These are phyloP conservation scores for Porphyrellus sp. DNA, from an alignment of 1,284 basidiomycete genomes.

Conservation along the genomic window DNA sequence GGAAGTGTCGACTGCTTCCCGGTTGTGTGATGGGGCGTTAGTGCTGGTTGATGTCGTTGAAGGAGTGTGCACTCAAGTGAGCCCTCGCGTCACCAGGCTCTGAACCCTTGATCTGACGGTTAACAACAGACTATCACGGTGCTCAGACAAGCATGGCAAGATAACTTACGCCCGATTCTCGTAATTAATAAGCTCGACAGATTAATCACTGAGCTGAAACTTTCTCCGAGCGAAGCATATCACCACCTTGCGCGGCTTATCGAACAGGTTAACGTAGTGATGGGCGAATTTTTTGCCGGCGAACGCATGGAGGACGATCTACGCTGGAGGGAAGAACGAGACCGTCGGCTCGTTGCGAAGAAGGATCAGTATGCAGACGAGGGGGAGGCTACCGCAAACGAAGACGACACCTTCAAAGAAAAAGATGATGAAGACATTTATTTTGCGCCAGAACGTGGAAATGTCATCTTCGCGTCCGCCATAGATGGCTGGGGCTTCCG, in stretches of 20 bases:
- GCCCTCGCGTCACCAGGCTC: conserved; percentile 23
- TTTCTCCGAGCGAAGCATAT: conserved; percentile 91
- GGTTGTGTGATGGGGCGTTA: conserved; percentile 93
- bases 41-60: conserved; percentile 98
- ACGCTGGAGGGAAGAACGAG: conserved; percentile 89
- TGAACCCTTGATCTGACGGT: neutral
- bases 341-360: conserved; percentile 73
- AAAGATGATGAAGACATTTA: conserved; percentile 98
- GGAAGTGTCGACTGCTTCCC: conserved; percentile 92
- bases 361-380: conserved; percentile 69
- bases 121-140: conserved; percentile 84
- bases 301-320: conserved; percentile 98
- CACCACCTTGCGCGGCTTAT: conserved; percentile 91
- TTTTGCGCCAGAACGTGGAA: conserved; percentile 94
- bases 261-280: conserved; percentile 97
- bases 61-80: conserved; percentile 95
- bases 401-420: conserved; percentile 76
- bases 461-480: conserved; percentile 95
- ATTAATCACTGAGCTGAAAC: conserved; percentile 89
- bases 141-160: conserved; percentile 91
- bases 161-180: conserved; percentile 85
- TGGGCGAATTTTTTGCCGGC: conserved; percentile 93
- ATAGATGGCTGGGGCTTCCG: conserved; percentile 99
- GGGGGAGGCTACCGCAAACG: conserved; percentile 56
- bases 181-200: conserved; percentile 99